Base-by-base conservation (phyloP, 23 red algal species). In the Gracilaria vermiculophylla region DNA sequence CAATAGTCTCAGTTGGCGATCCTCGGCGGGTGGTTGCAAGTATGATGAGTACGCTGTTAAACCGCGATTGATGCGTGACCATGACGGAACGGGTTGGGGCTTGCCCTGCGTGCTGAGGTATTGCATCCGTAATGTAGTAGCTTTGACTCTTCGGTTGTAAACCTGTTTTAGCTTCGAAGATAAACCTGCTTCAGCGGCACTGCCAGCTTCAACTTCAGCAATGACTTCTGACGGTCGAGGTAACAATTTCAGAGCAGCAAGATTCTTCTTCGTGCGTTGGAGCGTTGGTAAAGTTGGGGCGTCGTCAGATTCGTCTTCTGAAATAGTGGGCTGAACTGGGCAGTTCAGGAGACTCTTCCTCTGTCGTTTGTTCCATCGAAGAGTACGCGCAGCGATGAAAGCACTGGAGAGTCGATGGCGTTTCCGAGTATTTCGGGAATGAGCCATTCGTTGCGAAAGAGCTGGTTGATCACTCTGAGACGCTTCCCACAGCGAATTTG, bases 141-240 rank as follows among this genome's bases (percentile, higher is more conserved):
- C 66, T 11, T 42, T 62, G 21, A 88, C 57, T 10, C 69, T 16
- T 50, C 84, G 84, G 28, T 70, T 31, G 69, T 88, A 53, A 4
- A 65, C 66, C 42, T 76, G n/a, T 9, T 54, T 55, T 11, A 31
- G 35, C 5, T 78, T 45, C 31, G 25, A 11, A 5, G 28, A 5
- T n/a, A 88, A 37, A 28, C 84, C 84, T 47, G 69, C 66, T 12
- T 88, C 84, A 43, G 69, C 50, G 10, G 69, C 69, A 69, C 69
- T 77, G 23, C 84, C 84, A 1, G 36, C 69, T 19, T 88, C 84
- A 45, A 88, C 33, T 43, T 76, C 66, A 0, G 41, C 52, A 14
- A 88, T 56, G 2, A 88, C 40, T 24, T 77, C 62, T 16, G 84
- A 88, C 2, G 70, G 84, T 17, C 84, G 66, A 62, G 84, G 84